phyloP scores from a whole-genome alignment of 2,329 filamentous ascomycete genomes.

The Mycosphaerelloides madeirae region DNA sequence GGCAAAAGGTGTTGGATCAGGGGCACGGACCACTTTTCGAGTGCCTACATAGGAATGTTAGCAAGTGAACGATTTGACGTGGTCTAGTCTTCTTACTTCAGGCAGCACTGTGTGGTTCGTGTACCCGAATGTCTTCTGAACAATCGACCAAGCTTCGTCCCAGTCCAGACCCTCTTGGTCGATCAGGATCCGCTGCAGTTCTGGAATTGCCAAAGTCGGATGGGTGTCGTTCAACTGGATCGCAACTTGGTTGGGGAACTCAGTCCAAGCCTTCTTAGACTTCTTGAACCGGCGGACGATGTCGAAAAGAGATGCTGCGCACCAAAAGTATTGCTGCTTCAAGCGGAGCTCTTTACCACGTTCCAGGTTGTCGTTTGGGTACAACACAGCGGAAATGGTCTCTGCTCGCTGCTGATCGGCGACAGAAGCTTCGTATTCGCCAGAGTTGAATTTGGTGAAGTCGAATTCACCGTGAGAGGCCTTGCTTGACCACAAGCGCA shows the following conservation, averaged over 20 bases:
- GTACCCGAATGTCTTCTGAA: slow-evolving; percentile 72
- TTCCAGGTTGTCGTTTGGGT: slow-evolving; percentile 96
- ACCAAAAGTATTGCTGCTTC: slow-evolving; percentile 99
- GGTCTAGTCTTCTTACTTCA: slow-evolving; percentile 44
- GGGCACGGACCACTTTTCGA: slow-evolving; percentile 97
- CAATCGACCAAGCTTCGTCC: slow-evolving; percentile 81
- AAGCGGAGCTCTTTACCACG: slow-evolving; percentile 92
- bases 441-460: slow-evolving; percentile 98
- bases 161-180: slow-evolving; percentile 88
- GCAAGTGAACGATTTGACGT: too few relatives aligned
- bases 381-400: slow-evolving; percentile 94
- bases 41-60: slow-evolving; percentile 44
- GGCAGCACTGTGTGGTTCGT: slow-evolving; percentile 98
- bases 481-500: slow-evolving; percentile 96
- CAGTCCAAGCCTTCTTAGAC: slow-evolving; percentile 80
- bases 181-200: slow-evolving; percentile 86
- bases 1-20: slow-evolving; percentile 89
- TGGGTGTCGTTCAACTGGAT: slow-evolving; percentile 99
- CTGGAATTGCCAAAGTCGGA: slow-evolving; percentile 91
- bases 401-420: slow-evolving; percentile 98
- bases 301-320: slow-evolving; percentile 90
- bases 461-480: slow-evolving; percentile 96
- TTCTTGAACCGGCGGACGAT: slow-evolving; percentile 99
- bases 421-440: slow-evolving; percentile 96
- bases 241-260: slow-evolving; percentile 90